A percentile compares a stretch with the other conserved stretches of the same genome.
phyloP scores from a whole-genome alignment of 108 stramenopile species.

The Cyclostephanos tholiformis region DNA sequence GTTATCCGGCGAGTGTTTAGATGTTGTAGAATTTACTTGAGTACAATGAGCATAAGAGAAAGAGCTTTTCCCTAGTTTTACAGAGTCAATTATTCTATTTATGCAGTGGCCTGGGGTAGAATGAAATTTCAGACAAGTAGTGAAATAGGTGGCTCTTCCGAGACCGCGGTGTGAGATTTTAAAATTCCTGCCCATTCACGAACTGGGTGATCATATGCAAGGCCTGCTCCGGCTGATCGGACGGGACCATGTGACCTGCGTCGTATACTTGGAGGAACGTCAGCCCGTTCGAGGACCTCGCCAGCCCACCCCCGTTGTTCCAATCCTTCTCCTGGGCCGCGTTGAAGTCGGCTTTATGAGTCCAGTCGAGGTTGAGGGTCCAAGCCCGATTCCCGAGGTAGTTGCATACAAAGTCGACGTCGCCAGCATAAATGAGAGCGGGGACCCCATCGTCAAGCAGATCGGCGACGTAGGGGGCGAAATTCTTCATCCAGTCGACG shows the following conservation, averaged over 20 bases:
- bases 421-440: conserved; percentile 95
- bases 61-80: no score
- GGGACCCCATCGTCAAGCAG: conserved; percentile 84
- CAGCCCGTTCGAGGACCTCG: conserved; percentile 71
- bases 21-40: no score
- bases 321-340: conserved; percentile 77
- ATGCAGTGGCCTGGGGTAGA: no score
- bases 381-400: conserved; percentile 95
- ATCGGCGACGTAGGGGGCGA: conserved; percentile 76
- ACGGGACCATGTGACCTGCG: conserved; percentile 95
- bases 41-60: no score
- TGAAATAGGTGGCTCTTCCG: neutral
- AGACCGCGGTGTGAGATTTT: neutral
- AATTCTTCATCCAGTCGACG: conserved; percentile 93
- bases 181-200: conserved; percentile 43
- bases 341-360: conserved; percentile 82
- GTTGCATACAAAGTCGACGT: conserved; percentile 98
- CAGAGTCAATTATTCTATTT: no score
- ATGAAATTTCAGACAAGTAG: no score
- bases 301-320: conserved; percentile 72
- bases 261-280: conserved; percentile 79
- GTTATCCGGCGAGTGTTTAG: no score
- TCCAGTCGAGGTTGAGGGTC: conserved; percentile 91
- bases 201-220: conserved; percentile 88
- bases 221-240: conserved; percentile 85